Conservation (phyloP, 768 basidiomycete species). For the Xerocomellus chrysenteron region DNA sequence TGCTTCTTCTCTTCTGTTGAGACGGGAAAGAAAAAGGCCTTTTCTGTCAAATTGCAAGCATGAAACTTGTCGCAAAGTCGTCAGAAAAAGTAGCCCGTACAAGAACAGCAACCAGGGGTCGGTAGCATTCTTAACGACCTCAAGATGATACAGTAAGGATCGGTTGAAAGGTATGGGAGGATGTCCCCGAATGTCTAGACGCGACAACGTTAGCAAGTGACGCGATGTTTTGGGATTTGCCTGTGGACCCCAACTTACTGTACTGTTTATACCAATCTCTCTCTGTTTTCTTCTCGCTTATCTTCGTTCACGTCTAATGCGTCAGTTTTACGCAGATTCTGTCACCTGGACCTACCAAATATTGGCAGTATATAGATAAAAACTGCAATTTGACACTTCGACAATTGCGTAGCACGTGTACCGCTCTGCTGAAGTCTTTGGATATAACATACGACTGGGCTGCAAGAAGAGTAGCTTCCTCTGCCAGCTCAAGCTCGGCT, state of each 20-base stretch:
- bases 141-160: conserved; percentile 56
- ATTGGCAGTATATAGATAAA: conserved; percentile 75
- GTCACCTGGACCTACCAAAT: conserved; percentile 60
- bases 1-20: conserved; percentile 80
- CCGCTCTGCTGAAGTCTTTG: conserved; percentile 76
- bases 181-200: conserved; percentile 65
- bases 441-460: conserved; percentile 73
- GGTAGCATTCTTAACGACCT: conserved; percentile 50
- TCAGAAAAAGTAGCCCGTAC: conserved; percentile 37
- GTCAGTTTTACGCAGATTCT: conserved; percentile 4
- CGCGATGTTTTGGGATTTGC: background rate
- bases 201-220: conserved; percentile 1
- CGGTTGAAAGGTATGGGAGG: conserved; percentile 65
- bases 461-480: conserved; percentile 70
- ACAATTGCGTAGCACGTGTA: conserved; percentile 62
- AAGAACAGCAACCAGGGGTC: conserved; percentile 87
- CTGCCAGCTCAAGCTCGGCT: conserved; percentile 51
- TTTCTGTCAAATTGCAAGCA: conserved; percentile 50
- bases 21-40: conserved; percentile 76
- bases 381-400: conserved; percentile 74
- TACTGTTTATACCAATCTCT: conserved; percentile 84
- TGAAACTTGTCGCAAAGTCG: background rate
- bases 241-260: conserved; percentile 43
- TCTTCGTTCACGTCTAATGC: conserved; percentile 42
- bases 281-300: conserved; percentile 78